A percentile compares a stretch with the other conserved stretches of the same genome.
These are phyloP conservation scores for Asterella californica DNA, from an alignment of 225 moss, liverwort and hornwort genomes.

Conservation along the genomic window DNA sequence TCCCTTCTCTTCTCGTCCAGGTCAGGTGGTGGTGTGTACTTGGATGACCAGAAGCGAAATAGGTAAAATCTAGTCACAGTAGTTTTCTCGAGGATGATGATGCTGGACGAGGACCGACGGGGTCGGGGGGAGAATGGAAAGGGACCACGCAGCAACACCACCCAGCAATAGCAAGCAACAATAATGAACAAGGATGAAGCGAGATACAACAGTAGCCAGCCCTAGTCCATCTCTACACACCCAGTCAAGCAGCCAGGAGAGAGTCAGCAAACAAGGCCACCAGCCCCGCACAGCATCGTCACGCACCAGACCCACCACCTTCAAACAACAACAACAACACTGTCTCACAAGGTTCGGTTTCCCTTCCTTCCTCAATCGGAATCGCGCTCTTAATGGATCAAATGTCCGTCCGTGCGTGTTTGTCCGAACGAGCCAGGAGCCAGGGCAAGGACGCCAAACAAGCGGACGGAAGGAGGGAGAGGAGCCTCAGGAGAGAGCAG, in stretches of 20 bases:
- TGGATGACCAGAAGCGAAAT: neutral
- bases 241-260: neutral
- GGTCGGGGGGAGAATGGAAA: neutral
- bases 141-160: neutral
- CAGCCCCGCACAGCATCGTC: neutral
- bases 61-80: neutral
- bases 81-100: neutral
- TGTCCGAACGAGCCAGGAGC: neutral
- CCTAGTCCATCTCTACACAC: neutral
- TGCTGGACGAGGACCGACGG: neutral
- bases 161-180: neutral
- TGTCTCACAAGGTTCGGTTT: neutral
- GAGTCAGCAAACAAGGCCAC: neutral
- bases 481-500: no score
- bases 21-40: neutral
- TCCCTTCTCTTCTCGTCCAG: neutral
- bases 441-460: no score
- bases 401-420: no score
- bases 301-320: neutral
- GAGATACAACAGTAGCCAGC: neutral
- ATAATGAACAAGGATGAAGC: neutral
- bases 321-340: neutral
- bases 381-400: neutral
- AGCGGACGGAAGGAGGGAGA: no score
- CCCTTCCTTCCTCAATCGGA: neutral